Percentiles rank a stretch among this genome's conserved stretches.
Evolutionary conservation across 306 rosid species (phyloP).

Genomic region (Acacia confusa): DNA sequence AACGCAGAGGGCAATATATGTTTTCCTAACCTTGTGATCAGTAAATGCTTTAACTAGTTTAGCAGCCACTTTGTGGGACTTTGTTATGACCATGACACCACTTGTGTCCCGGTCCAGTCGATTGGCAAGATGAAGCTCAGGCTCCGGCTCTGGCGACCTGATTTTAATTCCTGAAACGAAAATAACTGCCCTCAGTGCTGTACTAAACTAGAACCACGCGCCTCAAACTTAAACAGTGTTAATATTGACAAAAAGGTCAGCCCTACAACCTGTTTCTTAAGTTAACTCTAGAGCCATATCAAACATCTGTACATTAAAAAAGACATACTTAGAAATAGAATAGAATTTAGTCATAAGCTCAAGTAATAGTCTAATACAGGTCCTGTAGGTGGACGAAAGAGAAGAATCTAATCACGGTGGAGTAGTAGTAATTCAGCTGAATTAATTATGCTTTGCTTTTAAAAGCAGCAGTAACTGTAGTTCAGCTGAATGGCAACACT

Average conservation of each 20-base stretch:
- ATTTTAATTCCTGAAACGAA: constrained; percentile 35
- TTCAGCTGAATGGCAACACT: not conserved
- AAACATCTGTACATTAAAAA: not conserved
- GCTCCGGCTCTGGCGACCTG: constrained; percentile 39
- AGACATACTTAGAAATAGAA: not conserved
- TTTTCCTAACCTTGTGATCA: constrained; percentile 66
- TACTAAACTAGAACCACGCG: constrained; percentile 2
- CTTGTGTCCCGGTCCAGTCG: constrained; percentile 91
- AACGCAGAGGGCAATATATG: constrained; percentile 69
- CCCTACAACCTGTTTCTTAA: not conserved
- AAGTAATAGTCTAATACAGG: not conserved
- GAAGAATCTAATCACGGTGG: not conserved
- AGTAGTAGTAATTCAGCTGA: too few species aligned
- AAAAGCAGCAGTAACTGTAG: not conserved
- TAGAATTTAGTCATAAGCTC: not conserved
- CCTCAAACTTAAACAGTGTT: not conserved
- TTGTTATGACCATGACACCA: constrained; percentile 75
- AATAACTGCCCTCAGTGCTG: constrained; percentile 14
- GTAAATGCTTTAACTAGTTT: constrained; percentile 83
- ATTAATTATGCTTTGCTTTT: not conserved
- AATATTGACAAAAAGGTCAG: not conserved
- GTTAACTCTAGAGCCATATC: not conserved
- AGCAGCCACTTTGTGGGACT: constrained; percentile 81
- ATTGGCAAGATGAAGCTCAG: constrained; percentile 83
- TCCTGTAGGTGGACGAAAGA: not conserved